Base-by-base conservation (phyloP, 2,329 filamentous ascomycete species). In the Trichoderma endophyticum region DNA sequence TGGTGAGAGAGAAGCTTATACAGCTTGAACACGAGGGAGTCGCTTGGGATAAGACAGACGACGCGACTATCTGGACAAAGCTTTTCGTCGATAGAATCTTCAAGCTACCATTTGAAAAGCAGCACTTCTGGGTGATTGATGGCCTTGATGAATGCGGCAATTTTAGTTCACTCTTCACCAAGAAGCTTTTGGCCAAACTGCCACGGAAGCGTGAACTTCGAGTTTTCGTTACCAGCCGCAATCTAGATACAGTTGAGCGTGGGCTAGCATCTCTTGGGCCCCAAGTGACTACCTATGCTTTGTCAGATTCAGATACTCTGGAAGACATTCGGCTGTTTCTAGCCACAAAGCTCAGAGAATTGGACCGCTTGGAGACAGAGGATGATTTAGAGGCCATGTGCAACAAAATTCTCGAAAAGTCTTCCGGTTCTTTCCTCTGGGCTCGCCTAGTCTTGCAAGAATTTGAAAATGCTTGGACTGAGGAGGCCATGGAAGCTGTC, bases 61-160 rank as follows among this genome's bases (percentile, higher is more conserved):
- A 68, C 4, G 30, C 64, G 3, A 32, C 9, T 1, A 64, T 67
- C n/a, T 71, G 63, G 72, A 48, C 57, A 48, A 71, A 71, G n/a
- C 43, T 71, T 6, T 73, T 73, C 32, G 28, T 71, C 14, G 39
- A 71, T 8, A 48, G 39, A 12, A 71, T 71, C 18, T 64, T 73
- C 34, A 48, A 67, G 18, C 1, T 51, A 4, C 14, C 48, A 21
- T 24, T 57, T 6, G 6, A 14, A 32, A 24, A 18, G 8, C 51
- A 28, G 26, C 69, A 63, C 7, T 71, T 64, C 32, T 64, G 69
- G 69, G 43, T 71, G 1, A 69, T 71, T 14, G 63, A 73, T 15
- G 69, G 48, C 0, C 32, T 67, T 4, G 56, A 69, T 14, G 69
- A 69, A 54, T 71, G 57, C 6, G 54, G 26, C 7, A 43, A 24